Evolutionary conservation across 495 filamentous ascomycete genomes (phyloP).

Genomic region (Trichoderma asperelloides): DNA sequence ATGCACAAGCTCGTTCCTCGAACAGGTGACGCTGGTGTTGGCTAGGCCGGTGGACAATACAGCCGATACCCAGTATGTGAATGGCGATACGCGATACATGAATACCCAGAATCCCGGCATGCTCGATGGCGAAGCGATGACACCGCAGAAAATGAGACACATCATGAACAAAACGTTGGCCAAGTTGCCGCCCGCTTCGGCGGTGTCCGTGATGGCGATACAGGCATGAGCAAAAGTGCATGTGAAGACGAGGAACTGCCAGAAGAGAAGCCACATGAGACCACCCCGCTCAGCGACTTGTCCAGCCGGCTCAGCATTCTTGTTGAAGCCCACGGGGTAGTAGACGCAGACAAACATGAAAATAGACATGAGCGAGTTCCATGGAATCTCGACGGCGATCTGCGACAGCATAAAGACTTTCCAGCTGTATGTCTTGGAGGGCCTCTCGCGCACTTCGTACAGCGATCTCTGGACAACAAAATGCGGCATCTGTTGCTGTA

Average conservation of each 20-base stretch:
- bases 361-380: constrained; percentile 47
- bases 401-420: constrained; percentile 50
- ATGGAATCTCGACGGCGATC: constrained; percentile 58
- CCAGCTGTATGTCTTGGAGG: constrained; percentile 61
- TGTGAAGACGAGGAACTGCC: constrained; percentile 44
- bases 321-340: constrained; percentile 41
- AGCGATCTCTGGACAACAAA: constrained; percentile 51
- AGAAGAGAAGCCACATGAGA: constrained; percentile 49
- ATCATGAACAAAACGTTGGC: constrained; percentile 52
- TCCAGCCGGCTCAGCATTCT: constrained; percentile 41
- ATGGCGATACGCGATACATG: constrained; percentile 57
- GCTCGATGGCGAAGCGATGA: constrained; percentile 43
- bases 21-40: constrained; percentile 39
- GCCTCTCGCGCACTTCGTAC: constrained; percentile 54
- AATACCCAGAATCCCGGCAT: constrained; percentile 62
- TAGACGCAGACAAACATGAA: constrained; percentile 51
- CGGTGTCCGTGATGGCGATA: constrained; percentile 48
- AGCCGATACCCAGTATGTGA: constrained; percentile 48
- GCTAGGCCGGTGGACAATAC: constrained; percentile 44
- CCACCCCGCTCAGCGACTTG: constrained; percentile 40
- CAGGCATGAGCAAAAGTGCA: constrained; percentile 51
- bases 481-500: constrained; percentile 45
- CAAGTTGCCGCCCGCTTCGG: constrained; percentile 51
- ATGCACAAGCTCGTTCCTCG: constrained; percentile 38
- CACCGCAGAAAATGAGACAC: constrained; percentile 41